Evolutionary conservation across 345 rosid species (phyloP).

Genomic region (Limnanthes douglasii): DNA sequence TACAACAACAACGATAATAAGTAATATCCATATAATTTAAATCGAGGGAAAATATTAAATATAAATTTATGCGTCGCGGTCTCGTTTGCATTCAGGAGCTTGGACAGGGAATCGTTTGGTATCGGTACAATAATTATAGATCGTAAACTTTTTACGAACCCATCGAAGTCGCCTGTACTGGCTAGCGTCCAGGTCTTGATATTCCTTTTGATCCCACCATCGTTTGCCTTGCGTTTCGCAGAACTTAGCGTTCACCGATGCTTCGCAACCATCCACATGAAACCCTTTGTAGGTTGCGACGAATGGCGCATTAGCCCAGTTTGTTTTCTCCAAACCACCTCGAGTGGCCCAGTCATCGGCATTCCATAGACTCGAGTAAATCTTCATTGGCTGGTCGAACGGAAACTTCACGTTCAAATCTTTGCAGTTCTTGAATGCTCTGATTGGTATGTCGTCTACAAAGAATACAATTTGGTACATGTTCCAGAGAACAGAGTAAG

Average conservation of each 20-base stretch:
- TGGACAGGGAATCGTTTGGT: slow-evolving; percentile 20
- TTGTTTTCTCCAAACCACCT: slow-evolving; percentile 76
- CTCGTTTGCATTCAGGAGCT: slow-evolving; percentile 41
- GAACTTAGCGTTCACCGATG: slow-evolving; percentile 45
- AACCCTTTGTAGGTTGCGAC: slow-evolving; percentile 42
- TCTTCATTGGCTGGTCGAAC: slow-evolving; percentile 70
- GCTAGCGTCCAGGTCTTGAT: slow-evolving; percentile 32
- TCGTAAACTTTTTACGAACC: slow-evolving; percentile 40
- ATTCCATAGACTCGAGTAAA: slow-evolving; percentile 82
- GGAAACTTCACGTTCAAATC: slow-evolving; percentile 64
- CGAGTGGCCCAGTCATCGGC: slow-evolving; percentile 93
- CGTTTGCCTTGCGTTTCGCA: slow-evolving; percentile 57
- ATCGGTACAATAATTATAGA: slow-evolving; percentile 50
- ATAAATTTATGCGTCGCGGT: no score
- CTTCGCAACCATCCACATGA: slow-evolving; percentile 52
- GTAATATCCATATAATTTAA: no score
- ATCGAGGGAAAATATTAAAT: no score
- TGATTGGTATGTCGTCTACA: slow-evolving; percentile 59
- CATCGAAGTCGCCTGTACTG: slow-evolving; percentile 39
- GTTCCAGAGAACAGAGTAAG: slow-evolving; percentile 72
- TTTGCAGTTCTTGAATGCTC: slow-evolving; percentile 78
- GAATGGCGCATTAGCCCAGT: slow-evolving; percentile 78
- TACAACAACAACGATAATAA: no score
- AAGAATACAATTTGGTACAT: slow-evolving; percentile 56
- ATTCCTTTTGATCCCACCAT: slow-evolving; percentile 69